These are phyloP conservation scores for Lactuca sativa DNA, from an alignment of 129 eudicot genomes.

Conservation along the genomic window DNA sequence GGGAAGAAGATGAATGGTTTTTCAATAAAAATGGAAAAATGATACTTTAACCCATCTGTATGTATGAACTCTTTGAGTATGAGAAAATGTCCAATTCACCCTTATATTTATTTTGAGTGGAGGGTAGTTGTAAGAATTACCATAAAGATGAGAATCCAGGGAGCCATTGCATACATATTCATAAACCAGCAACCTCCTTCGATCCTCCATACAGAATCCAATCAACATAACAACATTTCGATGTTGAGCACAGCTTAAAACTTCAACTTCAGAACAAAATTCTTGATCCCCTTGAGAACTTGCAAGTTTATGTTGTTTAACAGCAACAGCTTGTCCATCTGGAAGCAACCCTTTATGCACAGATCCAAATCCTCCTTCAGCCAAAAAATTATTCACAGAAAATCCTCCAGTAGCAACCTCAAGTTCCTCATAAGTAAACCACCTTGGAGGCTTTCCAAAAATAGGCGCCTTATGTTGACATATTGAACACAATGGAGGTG, in stretches of 20 bases:
- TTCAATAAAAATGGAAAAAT: too few relatives aligned
- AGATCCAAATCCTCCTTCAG: slow-evolving; percentile 97
- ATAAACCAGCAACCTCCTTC: slow-evolving; percentile 81
- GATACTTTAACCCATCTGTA: too few relatives aligned
- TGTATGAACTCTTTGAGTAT: too few relatives aligned
- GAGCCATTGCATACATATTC: slow-evolving; percentile 95
- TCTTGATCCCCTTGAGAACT: slow-evolving; percentile 98
- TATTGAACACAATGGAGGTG: slow-evolving; percentile 92
- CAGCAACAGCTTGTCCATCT: slow-evolving; percentile 90
- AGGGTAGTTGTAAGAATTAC: slow-evolving; percentile 31
- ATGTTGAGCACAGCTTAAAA: slow-evolving; percentile 96
- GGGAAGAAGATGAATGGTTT: too few relatives aligned
- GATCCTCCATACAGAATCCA: slow-evolving; percentile 94
- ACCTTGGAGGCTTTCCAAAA: slow-evolving; percentile 93
- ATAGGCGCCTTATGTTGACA: slow-evolving; percentile 95
- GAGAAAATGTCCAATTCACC: background rate
- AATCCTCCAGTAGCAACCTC: slow-evolving; percentile 88
- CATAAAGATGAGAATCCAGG: slow-evolving; percentile 87
- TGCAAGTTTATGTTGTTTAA: slow-evolving; percentile 95
- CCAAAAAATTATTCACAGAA: slow-evolving; percentile 81
- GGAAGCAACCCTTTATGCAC: slow-evolving; percentile 85
- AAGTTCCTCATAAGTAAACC: slow-evolving; percentile 88
- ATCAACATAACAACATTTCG: slow-evolving; percentile 93
- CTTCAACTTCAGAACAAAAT: slow-evolving; percentile 98
- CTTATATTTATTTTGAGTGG: background rate